phyloP scores from a whole-genome alignment of 306 rosid genomes.

The Cicer pinnatifidum region DNA sequence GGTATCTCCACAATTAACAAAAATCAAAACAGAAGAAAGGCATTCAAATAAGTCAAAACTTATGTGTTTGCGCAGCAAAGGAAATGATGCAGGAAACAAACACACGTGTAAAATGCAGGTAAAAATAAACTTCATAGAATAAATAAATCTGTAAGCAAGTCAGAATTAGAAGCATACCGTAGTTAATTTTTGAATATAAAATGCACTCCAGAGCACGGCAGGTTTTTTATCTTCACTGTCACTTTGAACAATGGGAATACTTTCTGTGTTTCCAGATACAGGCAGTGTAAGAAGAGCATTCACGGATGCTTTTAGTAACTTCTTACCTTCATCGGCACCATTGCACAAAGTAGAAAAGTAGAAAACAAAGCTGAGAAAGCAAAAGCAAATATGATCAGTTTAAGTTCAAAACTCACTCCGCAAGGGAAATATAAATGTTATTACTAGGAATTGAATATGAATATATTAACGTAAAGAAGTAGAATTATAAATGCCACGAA shows the following conservation, averaged over 20 bases:
- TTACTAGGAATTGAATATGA: constrained; percentile 23
- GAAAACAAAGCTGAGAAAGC: constrained; percentile 64
- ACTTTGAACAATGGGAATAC: constrained; percentile 52
- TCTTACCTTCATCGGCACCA: constrained; percentile 71
- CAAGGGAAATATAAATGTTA: constrained; percentile 24
- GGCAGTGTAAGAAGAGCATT: constrained; percentile 61
- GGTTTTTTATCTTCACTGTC: constrained; percentile 60
- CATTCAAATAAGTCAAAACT: constrained; percentile 1
- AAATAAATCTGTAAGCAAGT: not conserved
- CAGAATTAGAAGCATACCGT: constrained; percentile 57
- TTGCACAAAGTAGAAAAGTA: constrained; percentile 78
- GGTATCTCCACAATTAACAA: not conserved
- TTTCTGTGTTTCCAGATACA: constrained; percentile 57
- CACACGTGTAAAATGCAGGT: constrained; percentile 36
- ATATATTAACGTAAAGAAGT: not conserved
- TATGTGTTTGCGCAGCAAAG: constrained; percentile 11
- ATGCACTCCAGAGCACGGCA: constrained; percentile 72
- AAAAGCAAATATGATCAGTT: constrained; percentile 43
- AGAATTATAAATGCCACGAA: not conserved
- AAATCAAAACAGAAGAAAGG: not conserved
- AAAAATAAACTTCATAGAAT: constrained; percentile 30
- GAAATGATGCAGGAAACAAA: constrained; percentile 26
- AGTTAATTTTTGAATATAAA: constrained; percentile 74
- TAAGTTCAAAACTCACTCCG: constrained; percentile 38
- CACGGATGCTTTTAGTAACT: constrained; percentile 63